Percentiles rank a stretch among this genome's conserved stretches.
These are phyloP conservation scores for Rhizoctonia solani DNA, from an alignment of 1,284 basidiomycete species.

Conservation along the genomic window DNA sequence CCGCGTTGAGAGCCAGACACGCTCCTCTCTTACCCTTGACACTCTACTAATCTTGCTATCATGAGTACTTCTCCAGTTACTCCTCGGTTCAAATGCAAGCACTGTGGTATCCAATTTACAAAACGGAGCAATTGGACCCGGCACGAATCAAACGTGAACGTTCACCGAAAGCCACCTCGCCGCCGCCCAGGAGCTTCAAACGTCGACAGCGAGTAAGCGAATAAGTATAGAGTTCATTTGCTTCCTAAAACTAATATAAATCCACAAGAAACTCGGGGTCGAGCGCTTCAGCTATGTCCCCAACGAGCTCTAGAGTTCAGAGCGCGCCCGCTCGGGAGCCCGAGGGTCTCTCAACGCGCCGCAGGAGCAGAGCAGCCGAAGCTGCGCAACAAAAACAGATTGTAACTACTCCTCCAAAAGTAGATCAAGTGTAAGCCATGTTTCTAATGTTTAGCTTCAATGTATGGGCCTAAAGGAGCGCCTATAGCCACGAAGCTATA, in stretches of 20 bases:
- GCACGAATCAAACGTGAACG: conserved; percentile 25
- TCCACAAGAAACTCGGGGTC: conserved; percentile 11
- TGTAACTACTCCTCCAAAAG: neutral
- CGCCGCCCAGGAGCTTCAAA: conserved; percentile 18
- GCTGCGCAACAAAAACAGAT: neutral
- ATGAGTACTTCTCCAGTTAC: conserved; percentile 5
- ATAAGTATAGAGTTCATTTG: neutral
- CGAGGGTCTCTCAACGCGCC: conserved; percentile 28
- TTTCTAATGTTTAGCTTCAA: conserved; percentile 6
- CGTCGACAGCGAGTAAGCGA: conserved; percentile 12
- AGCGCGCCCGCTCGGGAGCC: conserved; percentile 8
- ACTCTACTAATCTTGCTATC: neutral
- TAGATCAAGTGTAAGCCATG: conserved; percentile 2
- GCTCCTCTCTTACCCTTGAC: conserved; percentile 15
- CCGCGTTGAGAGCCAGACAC: conserved; percentile 26
- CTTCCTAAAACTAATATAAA: neutral
- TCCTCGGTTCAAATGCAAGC: conserved; percentile 27
- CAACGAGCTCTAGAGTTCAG: neutral
- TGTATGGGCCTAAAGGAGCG: conserved; percentile 10
- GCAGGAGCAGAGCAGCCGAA: conserved; percentile 23
- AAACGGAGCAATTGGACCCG: conserved; percentile 33
- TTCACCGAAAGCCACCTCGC: conserved; percentile 27
- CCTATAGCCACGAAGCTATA: conserved; percentile 26
- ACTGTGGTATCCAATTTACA: conserved; percentile 17
- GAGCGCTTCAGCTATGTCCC: conserved; percentile 19